A percentile compares a stretch with the other conserved stretches of the same genome.
These are phyloP conservation scores for Vitellaria paradoxa DNA, from an alignment of 179 eudicot genomes.

Conservation along the genomic window DNA sequence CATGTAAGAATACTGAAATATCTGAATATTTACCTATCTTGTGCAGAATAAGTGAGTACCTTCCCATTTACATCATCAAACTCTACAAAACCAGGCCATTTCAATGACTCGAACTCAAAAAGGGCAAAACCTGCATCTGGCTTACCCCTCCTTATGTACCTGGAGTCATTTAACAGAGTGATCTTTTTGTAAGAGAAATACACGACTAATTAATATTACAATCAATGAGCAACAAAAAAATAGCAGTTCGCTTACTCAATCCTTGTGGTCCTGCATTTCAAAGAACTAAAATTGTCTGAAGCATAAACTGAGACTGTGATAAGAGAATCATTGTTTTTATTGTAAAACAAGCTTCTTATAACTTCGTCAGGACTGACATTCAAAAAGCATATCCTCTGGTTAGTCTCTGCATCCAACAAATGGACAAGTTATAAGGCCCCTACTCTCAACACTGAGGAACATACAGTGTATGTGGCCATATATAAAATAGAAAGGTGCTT, in stretches of 20 bases:
- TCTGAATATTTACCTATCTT: constrained; percentile 58
- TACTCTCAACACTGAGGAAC: background rate
- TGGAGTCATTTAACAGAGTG: constrained; percentile 19
- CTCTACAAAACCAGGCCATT: constrained; percentile 98
- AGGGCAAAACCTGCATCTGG: constrained; percentile 93
- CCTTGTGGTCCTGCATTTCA: constrained; percentile 90
- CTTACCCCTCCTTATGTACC: constrained; percentile 81
- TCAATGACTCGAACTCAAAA: constrained; percentile 84
- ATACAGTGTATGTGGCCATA: background rate
- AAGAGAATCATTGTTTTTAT: constrained; percentile 89
- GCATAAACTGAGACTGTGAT: constrained; percentile 95
- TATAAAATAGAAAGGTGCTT: background rate
- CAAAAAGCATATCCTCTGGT: constrained; percentile 85
- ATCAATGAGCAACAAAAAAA: background rate
- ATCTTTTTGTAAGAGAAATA: constrained; percentile 6
- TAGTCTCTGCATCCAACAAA: constrained; percentile 62
- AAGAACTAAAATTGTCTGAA: constrained; percentile 83
- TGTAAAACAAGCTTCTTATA: constrained; percentile 85
- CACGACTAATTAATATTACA: background rate
- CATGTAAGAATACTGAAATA: background rate
- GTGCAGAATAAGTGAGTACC: constrained; percentile 93
- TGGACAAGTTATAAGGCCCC: background rate
- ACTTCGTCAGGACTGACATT: constrained; percentile 87
- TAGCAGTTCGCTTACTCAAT: constrained; percentile 58
- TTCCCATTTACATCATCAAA: constrained; percentile 97